These are phyloP conservation scores for Syncephalastrum monosporum DNA, from an alignment of 371 early-diverging fungal genomes.

Conservation along the genomic window DNA sequence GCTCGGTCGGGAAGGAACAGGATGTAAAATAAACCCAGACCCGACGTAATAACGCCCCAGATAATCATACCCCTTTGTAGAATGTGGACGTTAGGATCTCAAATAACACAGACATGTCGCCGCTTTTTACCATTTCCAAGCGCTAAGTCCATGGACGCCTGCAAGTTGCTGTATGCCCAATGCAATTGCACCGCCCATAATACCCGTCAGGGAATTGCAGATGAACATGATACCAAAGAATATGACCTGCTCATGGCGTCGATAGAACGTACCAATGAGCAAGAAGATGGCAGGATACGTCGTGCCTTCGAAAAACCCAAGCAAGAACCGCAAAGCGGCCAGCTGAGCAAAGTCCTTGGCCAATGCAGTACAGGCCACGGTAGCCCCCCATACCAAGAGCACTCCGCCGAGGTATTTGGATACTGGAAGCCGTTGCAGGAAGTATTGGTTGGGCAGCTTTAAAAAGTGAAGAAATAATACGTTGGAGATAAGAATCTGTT, in stretches of 20 bases:
- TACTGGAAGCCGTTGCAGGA: constrained; percentile 14
- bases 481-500: neutral
- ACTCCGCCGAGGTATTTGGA: constrained; percentile 9
- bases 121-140: constrained; percentile 35
- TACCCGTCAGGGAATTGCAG: no score
- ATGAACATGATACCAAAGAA: no score
- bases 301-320: constrained; percentile 17
- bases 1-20: constrained; percentile 39
- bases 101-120: neutral
- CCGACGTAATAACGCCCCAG: constrained; percentile 24
- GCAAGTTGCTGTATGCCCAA: constrained; percentile 8
- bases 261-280: constrained; percentile 14
- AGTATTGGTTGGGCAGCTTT: constrained; percentile 13
- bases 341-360: constrained; percentile 10
- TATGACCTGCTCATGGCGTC: constrained; percentile 11
- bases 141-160: constrained; percentile 19
- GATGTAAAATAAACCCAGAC: constrained; percentile 27
- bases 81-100: neutral
- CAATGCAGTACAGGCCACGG: constrained; percentile 5
- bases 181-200: no score
- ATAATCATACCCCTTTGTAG: constrained; percentile 36
- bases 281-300: constrained; percentile 13
- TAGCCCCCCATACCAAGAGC: constrained; percentile 12
- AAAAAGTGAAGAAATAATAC: neutral
- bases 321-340: constrained; percentile 10